Evolutionary conservation across 2,329 filamentous ascomycete species (phyloP), one percentile per base, ranked within the genome.

Genomic region (Alternaria sp.): DNA sequence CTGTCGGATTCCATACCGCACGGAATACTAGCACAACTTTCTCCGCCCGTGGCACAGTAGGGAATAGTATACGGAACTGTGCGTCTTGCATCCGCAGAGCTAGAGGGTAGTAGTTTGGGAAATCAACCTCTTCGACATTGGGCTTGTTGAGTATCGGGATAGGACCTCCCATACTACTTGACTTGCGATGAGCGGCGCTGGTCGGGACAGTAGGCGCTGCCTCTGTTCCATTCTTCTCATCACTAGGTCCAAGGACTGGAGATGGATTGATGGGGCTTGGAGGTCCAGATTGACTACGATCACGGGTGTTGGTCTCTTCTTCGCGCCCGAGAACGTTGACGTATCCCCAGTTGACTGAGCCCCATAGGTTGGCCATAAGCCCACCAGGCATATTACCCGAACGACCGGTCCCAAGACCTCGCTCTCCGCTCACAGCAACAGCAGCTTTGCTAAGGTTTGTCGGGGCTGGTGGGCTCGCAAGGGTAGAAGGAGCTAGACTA

Each of bases 341-440:
- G 65, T 87, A 86, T 14, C 87, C 87, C 92, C 93, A 97, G 48
- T 93, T 90, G 58, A 89, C 91, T 72, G 90, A 96, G 51, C 94
- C 94, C 94, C 94, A 98, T 57, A 96, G 86, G 75, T 98, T 98
- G 32, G 94, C 94, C 83, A 97, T 87, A 63, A 97, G 89, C 14
- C 92, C 93, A 51, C 91, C 92, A 1, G 94, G 92, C 79, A 97
- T 88, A 22, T 87, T 87, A 43, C 90, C 87, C 61, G 82, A 82
- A 50, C 81, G 80, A n/a, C 89, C 88, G 18, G 88, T 79, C 3
- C 85, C 86, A 58, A 93, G 83, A 2, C 88, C 88, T 62, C 90
- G 87, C 73, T 97, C 93, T 53, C 90, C 90, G 69, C 90, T 92
- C 16, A 94, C 87, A 27, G 92, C 85, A 25, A 97, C 91, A 22